Base-by-base conservation (phyloP, 768 basidiomycete species). In the Boletus sp. region DNA sequence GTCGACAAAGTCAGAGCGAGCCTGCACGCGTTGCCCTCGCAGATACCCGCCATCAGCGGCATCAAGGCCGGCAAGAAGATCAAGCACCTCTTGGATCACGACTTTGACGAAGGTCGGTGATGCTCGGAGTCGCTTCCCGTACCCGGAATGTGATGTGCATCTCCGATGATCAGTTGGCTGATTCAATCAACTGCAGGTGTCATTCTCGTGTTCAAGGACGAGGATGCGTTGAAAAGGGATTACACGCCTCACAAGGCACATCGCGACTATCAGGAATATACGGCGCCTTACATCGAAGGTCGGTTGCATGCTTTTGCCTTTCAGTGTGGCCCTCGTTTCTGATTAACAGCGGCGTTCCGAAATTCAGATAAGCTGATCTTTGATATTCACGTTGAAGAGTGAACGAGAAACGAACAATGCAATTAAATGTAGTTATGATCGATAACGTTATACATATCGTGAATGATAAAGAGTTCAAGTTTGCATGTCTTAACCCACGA, bases 171-270 rank as follows among this genome's bases (percentile, higher is more conserved):
- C 32, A 33, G 18, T n/a, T 33, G 37, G 20, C 9, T 2, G 15
- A 47, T 32, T 32, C n/a, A n/a, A n/a, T 35, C 33, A 11, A 35
- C 5, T 24, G 12, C 40, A 71, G 68, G 69, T 14, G 10, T 62
- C 32, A 58, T 69, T 28, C 57, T 69, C 28, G 10, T 65, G 41
- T 71, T 70, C 45, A 48, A 70, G 28, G 56, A 58, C 35, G 54
- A 55, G 49, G 50, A 52, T 12, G 55, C 56, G 18, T 47, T 68
- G 29, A 56, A 55, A 4, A 47, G 32, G 0, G 24, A 24, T 24
- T 69, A 69, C 37, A 1, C 8, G 4, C 20, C 59, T 40, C 65
- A 66, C 56, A 30, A 60, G 47, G 57, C 60, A 15, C 64, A 66
- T 42, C 35, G 5, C 2, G 60, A 56, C 14, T 60, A 55, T 37